Evolutionary conservation across 2,329 filamentous ascomycete genomes (phyloP).

Genomic region (Sclerotinia spermophila): DNA sequence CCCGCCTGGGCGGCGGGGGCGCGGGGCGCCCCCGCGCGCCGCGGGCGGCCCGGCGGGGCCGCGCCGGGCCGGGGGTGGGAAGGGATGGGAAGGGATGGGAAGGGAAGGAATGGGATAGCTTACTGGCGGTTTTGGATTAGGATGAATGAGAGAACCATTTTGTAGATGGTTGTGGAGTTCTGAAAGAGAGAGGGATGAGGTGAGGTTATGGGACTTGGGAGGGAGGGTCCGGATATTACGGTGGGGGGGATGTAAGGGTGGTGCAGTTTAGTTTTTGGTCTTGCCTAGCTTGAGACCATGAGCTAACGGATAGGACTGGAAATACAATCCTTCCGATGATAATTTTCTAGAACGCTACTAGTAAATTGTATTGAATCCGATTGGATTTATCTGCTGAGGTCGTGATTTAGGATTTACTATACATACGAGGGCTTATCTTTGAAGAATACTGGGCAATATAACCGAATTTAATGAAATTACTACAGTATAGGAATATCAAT

Average conservation of each 20-base stretch:
- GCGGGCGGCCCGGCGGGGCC: too few species aligned
- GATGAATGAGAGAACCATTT: slow-evolving; percentile 73
- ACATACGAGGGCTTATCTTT: too few species aligned
- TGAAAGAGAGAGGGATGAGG: not conserved
- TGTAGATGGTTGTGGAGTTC: slow-evolving; percentile 15
- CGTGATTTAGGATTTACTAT: too few species aligned
- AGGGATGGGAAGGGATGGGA: not conserved
- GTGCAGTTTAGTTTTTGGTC: not conserved
- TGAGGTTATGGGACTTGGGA: slow-evolving; percentile 4
- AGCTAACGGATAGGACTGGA: not conserved
- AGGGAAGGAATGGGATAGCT: slow-evolving; percentile 26
- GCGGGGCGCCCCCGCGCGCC: too few species aligned
- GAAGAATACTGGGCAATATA: too few species aligned
- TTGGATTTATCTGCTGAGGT: not conserved
- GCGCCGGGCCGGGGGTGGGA: too few species aligned
- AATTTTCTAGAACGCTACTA: not conserved
- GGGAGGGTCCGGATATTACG: slow-evolving; percentile 13
- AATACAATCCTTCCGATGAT: too few species aligned
- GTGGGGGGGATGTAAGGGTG: not conserved
- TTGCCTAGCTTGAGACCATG: not conserved
- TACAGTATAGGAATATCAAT: too few species aligned
- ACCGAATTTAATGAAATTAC: too few species aligned
- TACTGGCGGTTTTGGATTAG: slow-evolving; percentile 88
- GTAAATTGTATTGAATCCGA: accelerated
- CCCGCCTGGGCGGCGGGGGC: too few species aligned